A percentile compares a stretch with the other conserved stretches of the same genome.
Evolutionary conservation across 2,329 filamentous ascomycete species (phyloP).

Genomic region (Colletotrichum lindemuthianum): DNA sequence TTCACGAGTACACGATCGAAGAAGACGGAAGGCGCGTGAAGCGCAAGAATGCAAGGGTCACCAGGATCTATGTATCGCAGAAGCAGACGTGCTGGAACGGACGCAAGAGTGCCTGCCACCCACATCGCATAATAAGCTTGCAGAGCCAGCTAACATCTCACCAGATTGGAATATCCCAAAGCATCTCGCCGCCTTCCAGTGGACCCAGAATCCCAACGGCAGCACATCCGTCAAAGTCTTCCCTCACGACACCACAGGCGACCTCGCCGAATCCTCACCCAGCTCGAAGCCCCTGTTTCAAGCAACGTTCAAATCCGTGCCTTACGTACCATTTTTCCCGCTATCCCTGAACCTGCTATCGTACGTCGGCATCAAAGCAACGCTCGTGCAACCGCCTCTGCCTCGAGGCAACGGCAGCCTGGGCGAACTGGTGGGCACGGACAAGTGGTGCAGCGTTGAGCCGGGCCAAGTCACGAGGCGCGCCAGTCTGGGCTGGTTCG

Average conservation of each 20-base stretch:
- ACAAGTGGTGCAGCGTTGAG: conserved; percentile 54
- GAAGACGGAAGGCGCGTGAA: conserved; percentile 44
- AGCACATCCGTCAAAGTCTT: conserved; percentile 55
- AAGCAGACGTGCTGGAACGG: conserved; percentile 64
- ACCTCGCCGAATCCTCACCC: conserved; percentile 45
- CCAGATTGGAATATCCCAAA: conserved; percentile 67
- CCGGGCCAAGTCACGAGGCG: conserved; percentile 43
- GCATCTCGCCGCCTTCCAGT: conserved; percentile 63
- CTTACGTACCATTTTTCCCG: conserved; percentile 53
- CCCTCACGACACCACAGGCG: conserved; percentile 51
- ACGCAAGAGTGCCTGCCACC: conserved; percentile 52
- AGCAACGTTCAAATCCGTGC: background rate
- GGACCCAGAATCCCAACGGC: conserved; percentile 48
- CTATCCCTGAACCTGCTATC: conserved; percentile 50
- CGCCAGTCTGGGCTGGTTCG: conserved; percentile 57
- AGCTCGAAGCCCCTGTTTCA: conserved; percentile 34
- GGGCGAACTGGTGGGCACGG: conserved; percentile 56
- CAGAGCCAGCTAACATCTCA: background rate
- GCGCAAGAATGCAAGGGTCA: conserved; percentile 54
- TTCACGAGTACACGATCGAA: conserved; percentile 53
- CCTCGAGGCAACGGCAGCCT: conserved; percentile 51
- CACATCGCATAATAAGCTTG: too few relatives aligned
- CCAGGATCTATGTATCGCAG: conserved; percentile 65
- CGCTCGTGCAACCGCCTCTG: conserved; percentile 60
- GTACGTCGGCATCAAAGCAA: conserved; percentile 53